Base-by-base conservation (phyloP, 108 stramenopile species). In the Pseudonitzschia pungens region DNA sequence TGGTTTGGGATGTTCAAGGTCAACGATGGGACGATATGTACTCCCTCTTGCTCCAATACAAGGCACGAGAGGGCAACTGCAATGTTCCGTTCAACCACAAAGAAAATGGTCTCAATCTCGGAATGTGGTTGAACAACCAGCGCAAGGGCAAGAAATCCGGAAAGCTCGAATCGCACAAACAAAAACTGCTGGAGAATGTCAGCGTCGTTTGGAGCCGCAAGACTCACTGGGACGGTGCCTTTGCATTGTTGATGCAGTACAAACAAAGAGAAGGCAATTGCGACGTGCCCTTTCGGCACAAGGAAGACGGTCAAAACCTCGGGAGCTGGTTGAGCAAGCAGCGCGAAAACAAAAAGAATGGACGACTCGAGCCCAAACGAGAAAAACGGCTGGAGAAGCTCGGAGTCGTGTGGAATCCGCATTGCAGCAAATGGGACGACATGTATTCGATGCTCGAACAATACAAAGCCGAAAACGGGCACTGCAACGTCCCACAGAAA, bases 41-140 rank as follows among this genome's bases (percentile, higher is more conserved):
- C 14, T 8, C 18, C 5, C 18, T 48, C 1, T 22, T 68, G 11
- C 0, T 29, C 0, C 7, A 20, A 56, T 56, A 70, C 69, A 54
- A 31, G 29, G 29, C 52, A 36, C 43, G 55, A 20, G 53, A 55
- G 52, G 28, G 52, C 12, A 20, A 70, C 21, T 29, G 51, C 8
- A 21, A 32, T 27, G 52, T 55, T 21, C 69, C 52, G 33, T 18
- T 18, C 7, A 32, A 0, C 8, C 69, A 70, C 52, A 41, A n/a
- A 31, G 69, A 55, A 70, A 16, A 55, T 32, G 69, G 21, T 11
- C 18, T 31, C 55, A 70, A 70, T 18, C 69, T 70, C 36, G 53
- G 69, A 52, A 10, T 21, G 0, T 70, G 69, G 69, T 15, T 56
- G 28, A 22, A 31, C 31, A 32, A 53, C 10, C 14, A 48, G 45